Conservation (phyloP, 2,329 filamentous ascomycete species). For the Sclerotinia sclerotiorum region DNA sequence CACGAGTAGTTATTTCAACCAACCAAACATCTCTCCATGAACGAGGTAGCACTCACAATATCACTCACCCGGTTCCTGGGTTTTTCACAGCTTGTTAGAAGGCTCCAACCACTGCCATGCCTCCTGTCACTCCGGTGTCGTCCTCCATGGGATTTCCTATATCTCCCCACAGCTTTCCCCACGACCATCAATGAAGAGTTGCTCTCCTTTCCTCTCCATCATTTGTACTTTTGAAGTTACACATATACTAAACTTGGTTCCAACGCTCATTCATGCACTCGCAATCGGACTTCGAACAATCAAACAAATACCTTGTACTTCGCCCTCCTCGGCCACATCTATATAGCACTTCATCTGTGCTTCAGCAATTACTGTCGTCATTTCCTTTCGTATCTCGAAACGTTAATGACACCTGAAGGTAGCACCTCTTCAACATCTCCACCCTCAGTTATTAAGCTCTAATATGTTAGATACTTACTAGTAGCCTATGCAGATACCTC, state of each 20-base stretch:
- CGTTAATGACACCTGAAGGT: constrained; percentile 19
- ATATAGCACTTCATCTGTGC: neutral
- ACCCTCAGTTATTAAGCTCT: constrained; percentile 6
- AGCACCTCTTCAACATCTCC: constrained; percentile 1
- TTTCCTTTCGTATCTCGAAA: constrained; percentile 5
- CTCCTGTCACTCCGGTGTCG: constrained; percentile 8
- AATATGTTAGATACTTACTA: constrained; percentile 20
- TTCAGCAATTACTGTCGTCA: constrained; percentile 6
- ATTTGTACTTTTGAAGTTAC: constrained; percentile 19
- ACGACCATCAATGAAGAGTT: constrained; percentile 16
- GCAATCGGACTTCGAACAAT: constrained; percentile 15
- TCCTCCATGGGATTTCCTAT: constrained; percentile 21
- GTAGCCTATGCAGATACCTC: constrained; percentile 24
- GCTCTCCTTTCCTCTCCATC: constrained; percentile 8
- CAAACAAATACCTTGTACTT: constrained; percentile 19
- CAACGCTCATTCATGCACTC: constrained; percentile 21
- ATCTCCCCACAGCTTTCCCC: constrained; percentile 21
- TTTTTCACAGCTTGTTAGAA: constrained; percentile 18
- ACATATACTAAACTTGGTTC: constrained; percentile 5
- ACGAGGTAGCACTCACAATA: constrained; percentile 16
- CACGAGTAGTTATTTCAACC: constrained; percentile 8
- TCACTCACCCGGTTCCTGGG: constrained; percentile 24
- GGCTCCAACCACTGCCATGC: constrained; percentile 9
- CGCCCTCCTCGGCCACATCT: constrained; percentile 15
- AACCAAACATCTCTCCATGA: constrained; percentile 12